Base-by-base conservation (phyloP, 495 filamentous ascomycete genomes). In the Penicillium turbatum region DNA sequence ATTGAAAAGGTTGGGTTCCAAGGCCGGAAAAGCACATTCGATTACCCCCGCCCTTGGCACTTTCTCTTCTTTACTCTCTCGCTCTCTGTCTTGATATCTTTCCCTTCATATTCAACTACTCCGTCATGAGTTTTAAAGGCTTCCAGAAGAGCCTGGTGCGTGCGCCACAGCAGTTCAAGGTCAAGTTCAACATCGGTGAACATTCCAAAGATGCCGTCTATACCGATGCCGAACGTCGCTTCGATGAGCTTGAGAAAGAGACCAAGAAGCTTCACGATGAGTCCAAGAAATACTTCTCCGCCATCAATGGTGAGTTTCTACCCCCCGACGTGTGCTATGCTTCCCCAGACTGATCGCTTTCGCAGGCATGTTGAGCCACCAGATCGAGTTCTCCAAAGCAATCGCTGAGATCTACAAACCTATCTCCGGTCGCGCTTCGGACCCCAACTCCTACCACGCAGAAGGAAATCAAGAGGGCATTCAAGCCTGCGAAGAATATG, bases 371-470 rank as follows among this genome's bases (percentile, higher is more conserved):
- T 77, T 99, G 59, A 84, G 76, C 70, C 90, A 96, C 73, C 93
- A 99, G 72, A 97, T 97, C 78, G 95, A 95, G 71, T 99, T 99
- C 78, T 95, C 92, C 59, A 86, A 96, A 75, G 89, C 90, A 31
- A 87, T 93, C 72, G 86, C 86, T 41, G 95, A 99, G 72, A 86
- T 99, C 58, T 99, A 99, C 78, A 96, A 95, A 65, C 93, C 93
- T 43, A 97, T 99, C 59, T 96, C 91, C 54, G 93, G 93, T 16
- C 88, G 92, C 54, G 80, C 95, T 65, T 97, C 92, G 32, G 93
- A 97, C 73, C 95, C 93, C 27, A 88, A 91, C 55, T 87, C 87
- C 15, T 82, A 88, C 51, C 76, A 86, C 30, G 73, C 80, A 17
- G 85, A 93, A 72, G 93, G 90, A 38, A 97, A 97, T 62, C 80